These are phyloP conservation scores for Periconia sp. DNA, from an alignment of 2,329 filamentous ascomycete genomes.

Conservation along the genomic window DNA sequence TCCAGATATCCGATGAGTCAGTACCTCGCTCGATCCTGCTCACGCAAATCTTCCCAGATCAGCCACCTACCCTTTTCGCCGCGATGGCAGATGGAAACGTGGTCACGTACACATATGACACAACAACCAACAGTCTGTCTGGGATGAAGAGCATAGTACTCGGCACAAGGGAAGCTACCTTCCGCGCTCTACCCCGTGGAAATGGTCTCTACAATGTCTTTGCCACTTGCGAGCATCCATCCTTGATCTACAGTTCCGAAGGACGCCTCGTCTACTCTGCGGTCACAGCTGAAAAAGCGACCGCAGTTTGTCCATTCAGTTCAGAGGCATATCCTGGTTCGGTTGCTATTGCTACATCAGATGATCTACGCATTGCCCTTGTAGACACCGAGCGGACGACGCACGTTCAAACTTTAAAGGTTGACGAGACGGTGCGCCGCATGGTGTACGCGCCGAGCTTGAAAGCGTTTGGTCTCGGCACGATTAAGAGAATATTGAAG, in stretches of 20 bases:
- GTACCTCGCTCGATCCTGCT: constrained; percentile 84
- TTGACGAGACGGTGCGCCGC: constrained; percentile 83
- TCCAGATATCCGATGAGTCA: constrained; percentile 64
- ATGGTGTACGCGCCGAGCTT: constrained; percentile 83
- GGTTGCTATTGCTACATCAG: constrained; percentile 79
- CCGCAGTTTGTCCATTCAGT: constrained; percentile 82
- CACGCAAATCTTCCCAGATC: constrained; percentile 72
- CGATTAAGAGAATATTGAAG: constrained; percentile 75
- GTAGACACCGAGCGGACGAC: constrained; percentile 87
- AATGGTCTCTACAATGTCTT: constrained; percentile 78
- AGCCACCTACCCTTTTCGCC: constrained; percentile 79
- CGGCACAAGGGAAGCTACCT: constrained; percentile 81
- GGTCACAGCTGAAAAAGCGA: constrained; percentile 86
- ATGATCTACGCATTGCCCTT: constrained; percentile 76
- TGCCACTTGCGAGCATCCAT: constrained; percentile 92
- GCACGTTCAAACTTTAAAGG: constrained; percentile 79
- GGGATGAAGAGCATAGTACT: constrained; percentile 81
- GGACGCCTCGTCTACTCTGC: constrained; percentile 91
- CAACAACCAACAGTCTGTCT: constrained; percentile 66
- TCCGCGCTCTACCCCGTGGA: constrained; percentile 76
- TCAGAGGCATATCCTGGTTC: constrained; percentile 79
- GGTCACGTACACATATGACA: constrained; percentile 77
- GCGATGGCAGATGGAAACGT: constrained; percentile 93
- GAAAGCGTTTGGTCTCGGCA: constrained; percentile 85
- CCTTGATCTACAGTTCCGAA: constrained; percentile 88